phyloP scores from a whole-genome alignment of 2,329 filamentous ascomycete species.

The Xylaria sp. region DNA sequence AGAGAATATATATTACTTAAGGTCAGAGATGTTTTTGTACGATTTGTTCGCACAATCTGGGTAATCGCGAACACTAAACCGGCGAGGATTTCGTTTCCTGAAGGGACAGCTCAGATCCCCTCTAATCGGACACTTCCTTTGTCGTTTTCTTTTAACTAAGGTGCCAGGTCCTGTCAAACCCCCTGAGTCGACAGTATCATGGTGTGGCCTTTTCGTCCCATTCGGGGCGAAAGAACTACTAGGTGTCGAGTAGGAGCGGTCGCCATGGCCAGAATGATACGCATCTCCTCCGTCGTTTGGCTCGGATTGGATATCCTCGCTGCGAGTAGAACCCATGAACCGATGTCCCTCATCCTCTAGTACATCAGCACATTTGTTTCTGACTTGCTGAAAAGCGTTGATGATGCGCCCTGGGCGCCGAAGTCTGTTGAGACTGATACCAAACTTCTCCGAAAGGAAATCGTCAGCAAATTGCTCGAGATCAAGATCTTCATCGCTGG shows the following conservation, averaged over 20 bases:
- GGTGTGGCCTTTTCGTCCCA: background rate
- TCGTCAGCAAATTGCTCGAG: conserved; percentile 35
- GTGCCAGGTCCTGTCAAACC: background rate
- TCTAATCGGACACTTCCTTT: conserved; percentile 21
- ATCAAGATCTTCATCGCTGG: conserved; percentile 27
- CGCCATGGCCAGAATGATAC: background rate
- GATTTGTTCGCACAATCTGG: conserved; percentile 35
- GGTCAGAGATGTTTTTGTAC: conserved; percentile 21
- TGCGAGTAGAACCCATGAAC: background rate
- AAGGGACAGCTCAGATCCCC: conserved; percentile 33
- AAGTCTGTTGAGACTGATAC: conserved; percentile 30
- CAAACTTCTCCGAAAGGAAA: conserved; percentile 34
- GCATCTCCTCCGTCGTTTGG: conserved; percentile 6
- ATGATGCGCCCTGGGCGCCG: conserved; percentile 28
- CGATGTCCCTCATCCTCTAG: conserved; percentile 34
- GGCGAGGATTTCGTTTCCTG: conserved; percentile 34
- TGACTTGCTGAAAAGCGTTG: conserved; percentile 31
- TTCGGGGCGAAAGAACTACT: background rate
- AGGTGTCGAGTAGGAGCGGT: background rate
- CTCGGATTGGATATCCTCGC: conserved; percentile 19
- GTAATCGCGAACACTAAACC: conserved; percentile 36
- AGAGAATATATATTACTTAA: conserved; percentile 32
- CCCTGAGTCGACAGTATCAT: background rate
- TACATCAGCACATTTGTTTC: conserved; percentile 30
- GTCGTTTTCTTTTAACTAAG: background rate